A percentile compares a stretch with the other conserved stretches of the same genome.
Evolutionary conservation across 2,329 filamentous ascomycete species (phyloP).

Genomic region (Lomentospora prolificans): DNA sequence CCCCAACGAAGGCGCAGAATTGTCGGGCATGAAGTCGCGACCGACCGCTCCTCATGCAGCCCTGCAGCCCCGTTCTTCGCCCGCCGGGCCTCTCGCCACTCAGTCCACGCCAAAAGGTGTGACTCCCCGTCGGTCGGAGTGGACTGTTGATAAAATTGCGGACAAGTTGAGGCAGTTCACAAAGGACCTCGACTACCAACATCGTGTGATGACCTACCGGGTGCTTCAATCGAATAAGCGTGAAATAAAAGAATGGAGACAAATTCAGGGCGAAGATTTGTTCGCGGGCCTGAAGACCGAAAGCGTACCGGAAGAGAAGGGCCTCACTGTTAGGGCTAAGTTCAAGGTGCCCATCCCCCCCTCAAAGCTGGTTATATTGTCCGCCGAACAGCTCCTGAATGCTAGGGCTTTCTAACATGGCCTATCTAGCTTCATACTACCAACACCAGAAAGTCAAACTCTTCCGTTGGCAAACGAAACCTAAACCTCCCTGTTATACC

Average conservation of each 20-base stretch:
- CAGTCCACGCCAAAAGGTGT: background rate
- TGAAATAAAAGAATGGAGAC: conserved; percentile 16
- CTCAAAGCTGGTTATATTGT: background rate
- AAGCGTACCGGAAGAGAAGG: conserved; percentile 24
- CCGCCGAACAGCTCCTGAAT: background rate
- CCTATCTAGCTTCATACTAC: conserved; percentile 27
- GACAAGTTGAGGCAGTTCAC: conserved; percentile 28
- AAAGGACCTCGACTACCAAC: conserved; percentile 33
- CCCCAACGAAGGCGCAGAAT: background rate
- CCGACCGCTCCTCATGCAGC: background rate
- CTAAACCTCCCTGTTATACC: conserved; percentile 27
- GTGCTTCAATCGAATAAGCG: background rate
- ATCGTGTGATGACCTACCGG: conserved; percentile 19
- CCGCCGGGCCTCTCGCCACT: background rate
- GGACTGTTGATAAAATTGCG: conserved; percentile 34
- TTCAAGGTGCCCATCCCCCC: conserved; percentile 32
- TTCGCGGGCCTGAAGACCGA: conserved; percentile 34
- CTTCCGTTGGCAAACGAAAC: conserved; percentile 21
- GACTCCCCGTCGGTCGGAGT: conserved; percentile 19
- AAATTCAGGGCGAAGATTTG: conserved; percentile 33
- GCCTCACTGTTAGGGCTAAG: conserved; percentile 36
- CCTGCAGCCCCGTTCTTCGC: background rate
- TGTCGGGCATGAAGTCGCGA: background rate
- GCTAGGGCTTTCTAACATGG: background rate
- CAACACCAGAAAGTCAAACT: conserved; percentile 33